Percentiles rank a stretch among this genome's conserved stretches.
Conservation (phyloP, 805 yeast species). For the Naumovozyma castellii region DNA sequence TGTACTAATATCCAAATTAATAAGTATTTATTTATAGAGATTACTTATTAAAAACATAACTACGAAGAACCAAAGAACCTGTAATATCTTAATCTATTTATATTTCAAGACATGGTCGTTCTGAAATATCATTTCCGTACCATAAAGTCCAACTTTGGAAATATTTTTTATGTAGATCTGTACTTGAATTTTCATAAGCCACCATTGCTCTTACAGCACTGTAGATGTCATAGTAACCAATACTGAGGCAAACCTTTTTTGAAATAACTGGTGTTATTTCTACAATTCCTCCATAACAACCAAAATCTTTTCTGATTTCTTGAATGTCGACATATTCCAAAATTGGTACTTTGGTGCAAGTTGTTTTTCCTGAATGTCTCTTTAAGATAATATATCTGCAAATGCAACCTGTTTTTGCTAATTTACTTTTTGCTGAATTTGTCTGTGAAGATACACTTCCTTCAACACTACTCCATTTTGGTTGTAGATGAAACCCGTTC, state of each 20-base stretch:
- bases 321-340: conserved; percentile 39
- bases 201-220: conserved; percentile 53
- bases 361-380: conserved; percentile 13
- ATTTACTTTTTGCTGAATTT: neutral
- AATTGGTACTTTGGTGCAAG: conserved; percentile 18
- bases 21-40: neutral
- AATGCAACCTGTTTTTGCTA: neutral
- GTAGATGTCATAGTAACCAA: conserved; percentile 49
- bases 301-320: conserved; percentile 42
- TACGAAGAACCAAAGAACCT: too few relatives aligned
- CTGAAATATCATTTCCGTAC: conserved; percentile 62
- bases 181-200: conserved; percentile 30
- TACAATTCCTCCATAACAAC: conserved; percentile 46
- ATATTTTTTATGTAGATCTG: conserved; percentile 38
- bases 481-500: conserved; percentile 44
- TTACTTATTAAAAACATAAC: neutral
- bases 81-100: conserved; percentile 4
- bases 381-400: conserved; percentile 48
- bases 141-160: conserved; percentile 48
- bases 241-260: conserved; percentile 48
- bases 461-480: conserved; percentile 35
- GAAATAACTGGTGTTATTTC: conserved; percentile 63
- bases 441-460: neutral
- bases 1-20: neutral
- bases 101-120: conserved; percentile 37